Evolutionary conservation across 805 yeast species (phyloP).

Genomic region (Danielia oregonensis): DNA sequence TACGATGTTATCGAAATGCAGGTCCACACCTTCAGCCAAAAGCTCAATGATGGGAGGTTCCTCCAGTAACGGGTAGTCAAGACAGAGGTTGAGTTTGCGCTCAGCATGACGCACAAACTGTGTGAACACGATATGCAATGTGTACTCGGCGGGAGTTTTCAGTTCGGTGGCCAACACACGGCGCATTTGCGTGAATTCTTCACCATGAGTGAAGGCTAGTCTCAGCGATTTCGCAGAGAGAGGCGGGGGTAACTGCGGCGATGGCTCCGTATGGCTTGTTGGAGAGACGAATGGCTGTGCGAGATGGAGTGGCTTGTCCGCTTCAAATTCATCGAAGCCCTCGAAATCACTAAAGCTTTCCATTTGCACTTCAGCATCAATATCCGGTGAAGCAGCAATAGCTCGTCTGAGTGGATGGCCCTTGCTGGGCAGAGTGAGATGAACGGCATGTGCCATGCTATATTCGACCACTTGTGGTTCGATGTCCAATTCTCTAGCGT

Average conservation of each 20-base stretch:
- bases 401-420: background rate
- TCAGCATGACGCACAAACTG: conserved; percentile 95
- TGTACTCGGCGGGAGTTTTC: conserved; percentile 82
- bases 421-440: background rate
- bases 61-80: conserved; percentile 57
- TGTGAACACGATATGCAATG: conserved; percentile 89
- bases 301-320: conserved; percentile 2
- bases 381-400: conserved; percentile 1
- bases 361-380: conserved; percentile 4
- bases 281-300: conserved; percentile 22
- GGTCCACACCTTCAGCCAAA: conserved; percentile 82
- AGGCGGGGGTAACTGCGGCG: conserved; percentile 39
- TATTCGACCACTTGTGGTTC: conserved; percentile 12
- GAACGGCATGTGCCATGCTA: conserved; percentile 3
- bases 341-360: conserved; percentile 5
- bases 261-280: conserved; percentile 23
- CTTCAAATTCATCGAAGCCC: background rate
- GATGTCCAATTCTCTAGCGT: conserved; percentile 13
- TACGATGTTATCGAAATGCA: conserved; percentile 80
- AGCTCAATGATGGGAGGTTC: conserved; percentile 75
- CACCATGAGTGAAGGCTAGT: conserved; percentile 29
- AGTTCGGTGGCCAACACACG: conserved; percentile 48
- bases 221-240: conserved; percentile 22
- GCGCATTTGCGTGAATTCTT: conserved; percentile 30
- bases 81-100: conserved; percentile 70